Conservation (phyloP, 805 yeast species). For the Starmerella sp. region DNA sequence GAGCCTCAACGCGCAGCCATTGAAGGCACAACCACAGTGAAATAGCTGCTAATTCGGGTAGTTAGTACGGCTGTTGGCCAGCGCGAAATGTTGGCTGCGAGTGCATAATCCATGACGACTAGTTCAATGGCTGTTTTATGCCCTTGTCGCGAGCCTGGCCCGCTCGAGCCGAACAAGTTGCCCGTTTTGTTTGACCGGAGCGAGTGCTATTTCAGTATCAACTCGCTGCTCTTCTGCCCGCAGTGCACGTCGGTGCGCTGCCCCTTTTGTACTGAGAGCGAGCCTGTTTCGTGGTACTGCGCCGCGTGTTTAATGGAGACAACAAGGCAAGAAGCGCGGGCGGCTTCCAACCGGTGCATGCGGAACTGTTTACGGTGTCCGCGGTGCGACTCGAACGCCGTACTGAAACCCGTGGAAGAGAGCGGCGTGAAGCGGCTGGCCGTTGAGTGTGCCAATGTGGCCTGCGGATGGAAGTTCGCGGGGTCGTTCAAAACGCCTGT, state of each 20-base stretch:
- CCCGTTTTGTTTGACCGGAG: slow-evolving; percentile 4
- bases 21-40: no score
- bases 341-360: slow-evolving; percentile 24
- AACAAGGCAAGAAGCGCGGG: slow-evolving; percentile 23
- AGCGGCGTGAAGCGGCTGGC: slow-evolving; percentile 1
- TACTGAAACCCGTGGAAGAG: slow-evolving; percentile 10
- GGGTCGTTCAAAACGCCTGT: slow-evolving; percentile 1
- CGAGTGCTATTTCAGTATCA: slow-evolving; percentile 23
- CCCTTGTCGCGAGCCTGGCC: slow-evolving; percentile 14
- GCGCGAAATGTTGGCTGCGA: background rate
- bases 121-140: slow-evolving; percentile 11
- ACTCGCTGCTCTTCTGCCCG: slow-evolving; percentile 30
- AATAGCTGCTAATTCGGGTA: no score
- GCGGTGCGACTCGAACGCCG: slow-evolving; percentile 22
- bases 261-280: slow-evolving; percentile 29
- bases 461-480: slow-evolving; percentile 10
- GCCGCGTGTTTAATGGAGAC: slow-evolving; percentile 30
- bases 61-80: no score
- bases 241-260: slow-evolving; percentile 30
- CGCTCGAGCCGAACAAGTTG: background rate
- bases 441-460: slow-evolving; percentile 1
- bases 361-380: slow-evolving; percentile 32
- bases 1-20: no score
- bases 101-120: background rate
- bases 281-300: slow-evolving; percentile 29